Evolutionary conservation across 352 stramenopile genomes (phyloP), one percentile per base, ranked within the genome.

Genomic region (Phytophthora pistaciae): DNA sequence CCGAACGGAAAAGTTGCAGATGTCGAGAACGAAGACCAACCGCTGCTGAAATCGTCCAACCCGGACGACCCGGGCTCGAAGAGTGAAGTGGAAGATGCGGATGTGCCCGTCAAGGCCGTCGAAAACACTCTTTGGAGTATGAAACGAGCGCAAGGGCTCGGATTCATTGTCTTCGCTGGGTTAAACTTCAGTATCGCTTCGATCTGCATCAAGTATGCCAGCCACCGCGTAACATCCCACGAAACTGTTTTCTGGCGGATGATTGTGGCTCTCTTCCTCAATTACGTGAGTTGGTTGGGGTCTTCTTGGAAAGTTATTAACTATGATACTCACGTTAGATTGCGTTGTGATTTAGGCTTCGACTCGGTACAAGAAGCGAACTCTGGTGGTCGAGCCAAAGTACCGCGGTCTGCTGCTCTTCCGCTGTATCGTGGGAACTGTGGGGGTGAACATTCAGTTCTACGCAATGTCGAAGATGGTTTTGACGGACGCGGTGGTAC

Each of bases 391-490:
- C 23, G 61, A 68, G 5, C 68, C 60, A 0, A 74, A 82, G 52
- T 74, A 79, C 27, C 75, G 81, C 7, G 59, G 58, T 14, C 23
- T 88, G n/a, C 58, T 92, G 21, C 59, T 88, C 10, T 77, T 90
- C 25, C 82, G 84, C 4, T 88, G 78, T 56, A 61, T 90, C 40
- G 72, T 88, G 56, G 84, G 84, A 50, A 87, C 83, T 23, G 21
- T 88, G 21, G 76, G 78, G 20, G 73, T 92, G 20, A 82, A 74
- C 14, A 68, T 92, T 36, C 65, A 72, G 14, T 91, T 90, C 60
- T 93, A 90, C 52, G 79, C 84, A 1, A 77, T 92, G 52, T 82
- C 84, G 6, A 78, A 92, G 62, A 93, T 93, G 86, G 84, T 91
- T 20, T 73, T 93, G 23, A 87, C 86, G 0, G 86, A 93, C 56